phyloP scores from a whole-genome alignment of 2,329 filamentous ascomycete genomes.

The Apiospora malaysiana region DNA sequence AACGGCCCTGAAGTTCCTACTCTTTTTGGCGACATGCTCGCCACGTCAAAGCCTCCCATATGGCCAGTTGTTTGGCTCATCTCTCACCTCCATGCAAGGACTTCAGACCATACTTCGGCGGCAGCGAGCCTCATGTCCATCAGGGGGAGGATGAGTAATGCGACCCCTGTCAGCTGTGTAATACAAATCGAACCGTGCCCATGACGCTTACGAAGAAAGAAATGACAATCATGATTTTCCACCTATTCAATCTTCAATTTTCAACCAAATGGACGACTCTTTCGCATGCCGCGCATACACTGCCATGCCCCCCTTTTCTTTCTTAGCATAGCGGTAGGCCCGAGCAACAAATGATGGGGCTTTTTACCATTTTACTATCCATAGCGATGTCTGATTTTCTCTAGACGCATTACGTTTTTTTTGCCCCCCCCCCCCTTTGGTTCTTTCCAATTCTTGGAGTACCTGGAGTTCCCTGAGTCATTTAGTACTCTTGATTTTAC shows the following conservation, averaged over 20 bases:
- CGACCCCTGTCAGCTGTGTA: neutral
- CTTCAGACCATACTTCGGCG: neutral
- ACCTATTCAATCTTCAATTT: neutral
- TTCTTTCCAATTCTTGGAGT: neutral
- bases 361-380: slow-evolving; percentile 2
- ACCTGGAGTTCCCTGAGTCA: neutral
- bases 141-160: neutral
- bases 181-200: neutral
- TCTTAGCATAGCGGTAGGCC: slow-evolving; percentile 11
- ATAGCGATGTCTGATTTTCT: slow-evolving; percentile 2
- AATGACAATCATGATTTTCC: slow-evolving; percentile 2
- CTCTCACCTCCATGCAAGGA: neutral
- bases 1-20: neutral
- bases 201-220: slow-evolving; percentile 3
- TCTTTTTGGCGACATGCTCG: neutral
- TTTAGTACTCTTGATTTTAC: neutral
- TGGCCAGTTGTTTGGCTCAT: neutral
- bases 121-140: neutral
- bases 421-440: too few relatives aligned
- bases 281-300: neutral
- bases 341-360: slow-evolving; percentile 7
- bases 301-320: neutral
- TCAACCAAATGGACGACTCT: neutral
- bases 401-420: slow-evolving; percentile 4
- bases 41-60: neutral